phyloP scores from a whole-genome alignment of 495 filamentous ascomycete species.

The Zalerion maritima region DNA sequence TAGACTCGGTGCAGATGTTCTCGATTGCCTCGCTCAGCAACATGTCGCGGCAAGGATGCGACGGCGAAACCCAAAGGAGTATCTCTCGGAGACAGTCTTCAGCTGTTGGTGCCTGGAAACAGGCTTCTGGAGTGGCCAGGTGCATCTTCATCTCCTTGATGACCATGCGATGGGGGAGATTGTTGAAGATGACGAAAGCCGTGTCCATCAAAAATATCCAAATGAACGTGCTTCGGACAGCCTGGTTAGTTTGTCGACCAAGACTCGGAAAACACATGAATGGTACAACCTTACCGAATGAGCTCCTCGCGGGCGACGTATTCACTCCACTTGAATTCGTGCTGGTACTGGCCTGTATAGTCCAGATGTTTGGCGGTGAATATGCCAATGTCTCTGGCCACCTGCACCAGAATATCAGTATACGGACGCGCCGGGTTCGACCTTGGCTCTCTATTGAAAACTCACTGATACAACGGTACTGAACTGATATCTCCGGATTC shows the following conservation, averaged over 20 bases:
- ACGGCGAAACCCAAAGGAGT: too few relatives aligned
- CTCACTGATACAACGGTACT: constrained; percentile 4
- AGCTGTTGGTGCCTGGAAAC: constrained; percentile 15
- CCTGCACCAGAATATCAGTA: too few relatives aligned
- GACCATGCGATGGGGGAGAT: constrained; percentile 13
- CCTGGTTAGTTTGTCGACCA: neutral
- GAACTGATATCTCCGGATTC: constrained; percentile 3
- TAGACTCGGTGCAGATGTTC: too few relatives aligned
- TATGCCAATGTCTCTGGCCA: constrained; percentile 4
- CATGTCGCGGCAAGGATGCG: too few relatives aligned
- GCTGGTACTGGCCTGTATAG: neutral
- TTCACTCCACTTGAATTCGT: constrained; percentile 2
- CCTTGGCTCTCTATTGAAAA: too few relatives aligned
- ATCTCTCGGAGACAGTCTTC: too few relatives aligned
- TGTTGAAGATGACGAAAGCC: constrained; percentile 7
- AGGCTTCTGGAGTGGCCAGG: constrained; percentile 15
- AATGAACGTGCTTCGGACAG: constrained; percentile 2
- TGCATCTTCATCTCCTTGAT: constrained; percentile 20
- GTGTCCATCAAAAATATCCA: constrained; percentile 6
- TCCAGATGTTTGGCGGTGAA: constrained; percentile 1
- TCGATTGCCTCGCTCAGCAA: too few relatives aligned
- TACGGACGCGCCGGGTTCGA: too few relatives aligned
- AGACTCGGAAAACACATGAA: neutral
- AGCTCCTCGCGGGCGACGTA: constrained; percentile 3
- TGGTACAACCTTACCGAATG: constrained; percentile 2